Evolutionary conservation across 257 asterid genomes (phyloP).

Genomic region (Solanum appendiculatum): DNA sequence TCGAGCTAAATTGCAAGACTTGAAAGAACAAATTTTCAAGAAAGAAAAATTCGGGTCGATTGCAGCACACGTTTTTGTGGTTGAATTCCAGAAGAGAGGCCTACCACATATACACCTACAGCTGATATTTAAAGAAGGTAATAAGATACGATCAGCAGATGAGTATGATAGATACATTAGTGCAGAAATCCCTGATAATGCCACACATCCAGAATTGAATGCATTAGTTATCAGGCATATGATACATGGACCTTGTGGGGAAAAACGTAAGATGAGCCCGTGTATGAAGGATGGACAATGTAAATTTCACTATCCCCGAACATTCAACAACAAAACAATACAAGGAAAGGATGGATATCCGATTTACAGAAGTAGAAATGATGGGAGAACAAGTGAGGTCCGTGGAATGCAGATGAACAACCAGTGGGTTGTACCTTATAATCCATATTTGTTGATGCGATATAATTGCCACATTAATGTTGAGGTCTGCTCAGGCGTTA

Average conservation of each 20-base stretch:
- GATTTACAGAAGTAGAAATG: too few relatives aligned
- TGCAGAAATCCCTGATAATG: neutral
- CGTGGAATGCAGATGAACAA: neutral
- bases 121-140: neutral
- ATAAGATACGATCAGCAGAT: neutral
- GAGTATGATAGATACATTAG: neutral
- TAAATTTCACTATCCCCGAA: neutral
- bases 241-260: neutral
- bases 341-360: neutral
- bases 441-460: neutral
- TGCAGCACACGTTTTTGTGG: neutral
- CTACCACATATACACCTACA: neutral
- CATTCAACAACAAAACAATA: neutral
- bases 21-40: neutral
- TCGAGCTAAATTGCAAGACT: neutral
- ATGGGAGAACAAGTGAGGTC: neutral
- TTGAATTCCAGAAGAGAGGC: neutral
- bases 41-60: neutral
- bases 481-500: neutral
- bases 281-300: neutral
- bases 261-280: neutral
- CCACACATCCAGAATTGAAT: neutral
- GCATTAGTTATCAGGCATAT: neutral
- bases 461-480: neutral
- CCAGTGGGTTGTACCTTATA: conserved; percentile 3